Conservation (phyloP, 441 rosid species). For the Pelargonium citronellum region DNA sequence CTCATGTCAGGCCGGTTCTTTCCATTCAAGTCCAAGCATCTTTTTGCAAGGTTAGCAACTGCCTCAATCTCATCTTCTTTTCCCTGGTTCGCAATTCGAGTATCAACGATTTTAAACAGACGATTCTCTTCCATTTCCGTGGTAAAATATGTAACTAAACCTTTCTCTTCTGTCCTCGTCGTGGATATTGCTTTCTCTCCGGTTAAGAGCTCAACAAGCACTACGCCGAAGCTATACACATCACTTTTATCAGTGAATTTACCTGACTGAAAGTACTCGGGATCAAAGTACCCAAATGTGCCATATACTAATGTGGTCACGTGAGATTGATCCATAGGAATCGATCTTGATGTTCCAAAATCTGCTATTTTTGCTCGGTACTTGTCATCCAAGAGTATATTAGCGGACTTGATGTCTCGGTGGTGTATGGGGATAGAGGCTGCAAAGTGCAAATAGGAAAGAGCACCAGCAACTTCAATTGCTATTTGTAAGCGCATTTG, state of each 20-base stretch:
- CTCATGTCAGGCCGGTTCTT: constrained; percentile 7
- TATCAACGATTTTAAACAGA: not conserved
- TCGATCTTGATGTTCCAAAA: not conserved
- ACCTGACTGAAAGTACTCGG: not conserved
- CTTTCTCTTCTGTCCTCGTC: not conserved
- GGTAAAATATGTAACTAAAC: not conserved
- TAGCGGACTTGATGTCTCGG: not conserved
- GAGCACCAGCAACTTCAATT: not conserved
- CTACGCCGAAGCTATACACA: not conserved
- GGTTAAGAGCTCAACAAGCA: not conserved
- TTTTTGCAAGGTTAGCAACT: constrained; percentile 4
- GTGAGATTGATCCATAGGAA: not conserved
- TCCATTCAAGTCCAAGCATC: constrained; percentile 4
- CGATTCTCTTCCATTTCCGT: not conserved
- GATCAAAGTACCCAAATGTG: not conserved
- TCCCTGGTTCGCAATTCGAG: not conserved
- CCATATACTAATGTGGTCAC: not conserved
- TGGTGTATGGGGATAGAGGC: not conserved
- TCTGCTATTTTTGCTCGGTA: not conserved
- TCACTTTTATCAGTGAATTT: not conserved
- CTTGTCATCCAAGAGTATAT: not conserved
- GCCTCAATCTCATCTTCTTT: not conserved
- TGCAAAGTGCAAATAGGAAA: not conserved
- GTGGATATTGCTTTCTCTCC: not conserved
- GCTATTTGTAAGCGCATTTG: not conserved